Base-by-base conservation (phyloP, 106 monocot genomes). In the Amphibolis antarctica region DNA sequence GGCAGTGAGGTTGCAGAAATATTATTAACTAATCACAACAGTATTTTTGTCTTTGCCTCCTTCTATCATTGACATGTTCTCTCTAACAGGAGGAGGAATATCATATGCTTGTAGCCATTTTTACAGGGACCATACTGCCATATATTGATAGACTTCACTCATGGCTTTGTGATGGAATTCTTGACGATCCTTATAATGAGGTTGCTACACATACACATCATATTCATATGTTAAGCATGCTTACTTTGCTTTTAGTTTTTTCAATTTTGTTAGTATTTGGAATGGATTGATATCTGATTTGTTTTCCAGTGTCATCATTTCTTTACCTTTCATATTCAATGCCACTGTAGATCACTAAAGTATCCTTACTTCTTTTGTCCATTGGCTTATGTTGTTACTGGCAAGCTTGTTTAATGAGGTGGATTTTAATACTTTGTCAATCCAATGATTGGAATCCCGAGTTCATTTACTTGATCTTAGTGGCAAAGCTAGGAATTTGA, bases 151-250 rank as follows among this genome's bases (percentile, higher is more conserved):
- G 75, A 57, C 86, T 96, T 55, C 81, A 96, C 69, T 80, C 82
- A 30, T 96, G 94, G 94, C 65, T 96, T n/a, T 89, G 80, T 67
- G 84, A 96, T 50, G 94, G 86, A 54, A 79, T 64, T 78, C 89
- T 96, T 82, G 89, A 96, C 74, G 94, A 96, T 74, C 89, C 89
- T 66, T 86, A 77, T 78, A 80, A 86, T 71, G 89, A 96, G 89
- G 94, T 88, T 21, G 3, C 23, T 36, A 10, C 9, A 25, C 23
- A 36, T 22, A 17, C 10, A 49, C 51, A n/a, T n/a, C n/a, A n/a
- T n/a, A n/a, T n/a, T 10, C 27, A 24, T 14, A 17, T 11, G 5
- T 44, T 26, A 65, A 49, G 46, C 4, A 51, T 30, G 13, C 28
- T 13, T 65, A 51, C 17, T 65, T 47, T 25, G 24, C n/a, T 12